Evolutionary conservation across 148 eudicot genomes (phyloP), one percentile per base, ranked within the genome.

Genomic region (Fagopyrum esculentum): DNA sequence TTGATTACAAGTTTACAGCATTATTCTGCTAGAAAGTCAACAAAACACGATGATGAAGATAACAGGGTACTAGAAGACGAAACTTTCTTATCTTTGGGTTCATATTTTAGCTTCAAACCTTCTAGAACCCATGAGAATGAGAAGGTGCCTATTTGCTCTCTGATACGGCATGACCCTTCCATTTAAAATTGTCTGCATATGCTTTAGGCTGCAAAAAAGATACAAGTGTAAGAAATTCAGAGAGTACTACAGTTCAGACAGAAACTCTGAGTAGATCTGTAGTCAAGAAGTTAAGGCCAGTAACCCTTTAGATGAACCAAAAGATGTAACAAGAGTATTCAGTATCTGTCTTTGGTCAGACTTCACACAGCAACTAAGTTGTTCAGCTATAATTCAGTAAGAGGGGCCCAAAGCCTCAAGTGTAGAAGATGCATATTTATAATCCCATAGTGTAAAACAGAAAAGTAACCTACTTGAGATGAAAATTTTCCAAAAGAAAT

Each of bases 161-260:
- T 40, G 61, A 11, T 56, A 80, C 29, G 4, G 77, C 71, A 16
- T 77, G 90, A 71, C 90, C 90, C 84, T 81, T 87, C 90, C 90
- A 87, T 77, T 87, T 87, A 80, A 87, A 87, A 74, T 87, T 87
- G 59, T 87, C 90, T 59, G 90, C 83, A 17, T 87, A 87, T 9
- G 90, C 72, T 77, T 87, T 87, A 5, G 86, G 80, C 90, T 87
- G 83, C 83, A 84, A 61, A 11, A 11, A 26, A 55, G 8, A 52
- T 4, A 74, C 46, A 11, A 11, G 30, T 43, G 12, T 30, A 46
- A 6, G 49, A 22, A 69, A 19, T 29, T 61, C 68, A 43, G 73
- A 7, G 46, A 68, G 13, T 45, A 12, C 46, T 45, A 40, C 45
- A 45, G 13, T 68, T 35, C 11, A 35, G 71, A 19, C 22, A 15